Percentiles rank a stretch among this genome's conserved stretches.
Evolutionary conservation across 495 filamentous ascomycete genomes (phyloP).

Genomic region (Pyrenula aspistea): DNA sequence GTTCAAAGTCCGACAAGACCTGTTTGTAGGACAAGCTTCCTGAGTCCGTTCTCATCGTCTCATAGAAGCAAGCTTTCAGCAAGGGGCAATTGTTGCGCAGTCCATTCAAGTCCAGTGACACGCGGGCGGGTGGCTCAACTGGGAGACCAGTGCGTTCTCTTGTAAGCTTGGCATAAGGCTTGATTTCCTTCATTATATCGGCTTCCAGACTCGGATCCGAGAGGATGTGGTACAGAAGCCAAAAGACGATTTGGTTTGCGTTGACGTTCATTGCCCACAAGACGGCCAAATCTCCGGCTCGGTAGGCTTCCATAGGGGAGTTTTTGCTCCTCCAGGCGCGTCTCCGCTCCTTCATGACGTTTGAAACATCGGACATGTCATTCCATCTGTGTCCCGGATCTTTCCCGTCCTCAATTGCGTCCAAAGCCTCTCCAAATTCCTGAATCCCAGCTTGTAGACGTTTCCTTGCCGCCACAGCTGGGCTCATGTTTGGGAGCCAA

Average conservation of each 20-base stretch:
- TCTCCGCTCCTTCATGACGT: constrained; percentile 31
- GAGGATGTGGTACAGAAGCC: constrained; percentile 43
- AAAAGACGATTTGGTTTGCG: constrained; percentile 38
- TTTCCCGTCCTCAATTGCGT: constrained; percentile 28
- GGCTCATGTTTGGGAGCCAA: constrained; percentile 34
- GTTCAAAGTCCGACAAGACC: constrained; percentile 27
- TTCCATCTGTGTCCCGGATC: constrained; percentile 35
- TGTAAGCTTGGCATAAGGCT: constrained; percentile 27
- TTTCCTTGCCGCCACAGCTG: constrained; percentile 38
- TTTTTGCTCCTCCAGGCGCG: constrained; percentile 21
- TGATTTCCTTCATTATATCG: constrained; percentile 41
- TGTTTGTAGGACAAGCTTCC: constrained; percentile 31
- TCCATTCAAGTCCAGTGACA: constrained; percentile 32
- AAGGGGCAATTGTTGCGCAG: constrained; percentile 35
- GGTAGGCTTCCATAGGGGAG: constrained; percentile 19
- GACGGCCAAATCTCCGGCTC: constrained; percentile 25
- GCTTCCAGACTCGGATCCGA: constrained; percentile 28
- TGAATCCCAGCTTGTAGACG: constrained; percentile 34
- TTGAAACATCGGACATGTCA: constrained; percentile 41
- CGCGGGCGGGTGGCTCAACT: constrained; percentile 32
- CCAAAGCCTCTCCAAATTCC: constrained; percentile 36
- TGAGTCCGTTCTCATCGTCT: constrained; percentile 39
- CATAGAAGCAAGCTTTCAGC: constrained; percentile 40
- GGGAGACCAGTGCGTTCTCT: constrained; percentile 39
- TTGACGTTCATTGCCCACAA: constrained; percentile 44